Evolutionary conservation across 106 monocot genomes (phyloP), one percentile per base, ranked within the genome.

Genomic region (Agapanthus africanus): DNA sequence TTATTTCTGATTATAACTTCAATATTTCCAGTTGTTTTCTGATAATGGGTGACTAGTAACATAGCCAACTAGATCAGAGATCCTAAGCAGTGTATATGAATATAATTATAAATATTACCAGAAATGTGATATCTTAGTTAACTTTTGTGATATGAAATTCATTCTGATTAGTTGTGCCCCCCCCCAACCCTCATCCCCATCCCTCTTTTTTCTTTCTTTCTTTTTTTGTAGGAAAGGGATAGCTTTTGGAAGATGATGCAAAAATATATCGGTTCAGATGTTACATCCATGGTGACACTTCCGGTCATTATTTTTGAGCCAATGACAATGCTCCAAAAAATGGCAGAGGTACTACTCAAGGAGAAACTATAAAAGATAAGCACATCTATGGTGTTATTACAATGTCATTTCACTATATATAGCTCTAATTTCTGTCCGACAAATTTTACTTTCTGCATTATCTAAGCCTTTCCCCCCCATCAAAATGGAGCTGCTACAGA

Each of bases 211-310:
- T 0, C 36, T 62, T 62, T 1, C 51, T 38, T 42, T 70, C 51
- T 25, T 70, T 61, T 84, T 65, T 63, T 86, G 57, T 81, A 97
- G 97, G 97, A 97, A 28, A 76, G 97, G 52, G 97, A 97, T 75
- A 52, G 89, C 66, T 90, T 89, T 60, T 97, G 97, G 97, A 92
- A 85, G 72, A 97, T 97, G 88, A 97, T 97, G 97, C 79, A 84
- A 51, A 97, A 89, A 35, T 90, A 92, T 66, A 82, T 97, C 68
- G 92, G 97, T 49, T 70, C 89, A 41, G 97, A 97, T 84, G 84
- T 97, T 57, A 92, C 91, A 28, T 92, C 97, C 50, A 67, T 97
- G 85, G 92, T 97, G 66, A 92, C 95, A 27, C 88, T 95, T 79
- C 95, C 91, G 7, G 95, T 95, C 21, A 86, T 95, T 37, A 91